Conservation (phyloP, 176 grass and related monocot species). For the Aegilops umbellulata region DNA sequence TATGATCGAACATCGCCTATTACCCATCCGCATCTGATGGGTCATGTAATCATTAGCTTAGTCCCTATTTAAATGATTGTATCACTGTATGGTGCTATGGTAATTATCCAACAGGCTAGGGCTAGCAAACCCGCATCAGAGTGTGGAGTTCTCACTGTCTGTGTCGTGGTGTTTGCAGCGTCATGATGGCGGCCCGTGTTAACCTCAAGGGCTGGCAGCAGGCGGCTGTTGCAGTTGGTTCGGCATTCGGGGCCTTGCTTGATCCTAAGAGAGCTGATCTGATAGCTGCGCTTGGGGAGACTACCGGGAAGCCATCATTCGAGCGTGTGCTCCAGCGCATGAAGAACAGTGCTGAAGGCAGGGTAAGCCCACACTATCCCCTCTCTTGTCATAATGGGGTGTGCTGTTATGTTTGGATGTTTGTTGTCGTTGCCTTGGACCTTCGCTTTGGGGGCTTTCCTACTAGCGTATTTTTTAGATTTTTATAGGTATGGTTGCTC, state of each 20-base stretch:
- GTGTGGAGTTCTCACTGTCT: too few species aligned
- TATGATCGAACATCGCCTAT: too few species aligned
- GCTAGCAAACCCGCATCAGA: too few species aligned
- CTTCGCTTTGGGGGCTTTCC: not conserved
- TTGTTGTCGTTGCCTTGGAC: not conserved
- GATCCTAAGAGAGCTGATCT: conserved; percentile 89
- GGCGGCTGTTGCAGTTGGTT: conserved; percentile 83
- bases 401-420: not conserved
- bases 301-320: conserved; percentile 83
- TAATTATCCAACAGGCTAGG: too few species aligned
- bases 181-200: conserved; percentile 65
- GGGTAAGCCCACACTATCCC: conserved; percentile 33
- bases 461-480: conserved; percentile 3
- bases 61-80: too few species aligned
- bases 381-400: not conserved
- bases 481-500: not conserved
- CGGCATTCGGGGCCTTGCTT: conserved; percentile 85
- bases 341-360: conserved; percentile 81
- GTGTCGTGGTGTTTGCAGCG: conserved; percentile 18
- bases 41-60: too few species aligned
- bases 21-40: too few species aligned
- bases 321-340: conserved; percentile 71
- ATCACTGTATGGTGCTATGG: too few species aligned
- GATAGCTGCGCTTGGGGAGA: conserved; percentile 92
- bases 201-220: conserved; percentile 88